Evolutionary conservation across 805 yeast genomes (phyloP), one percentile per base, ranked within the genome.

Genomic region (Candida xyloterini): DNA sequence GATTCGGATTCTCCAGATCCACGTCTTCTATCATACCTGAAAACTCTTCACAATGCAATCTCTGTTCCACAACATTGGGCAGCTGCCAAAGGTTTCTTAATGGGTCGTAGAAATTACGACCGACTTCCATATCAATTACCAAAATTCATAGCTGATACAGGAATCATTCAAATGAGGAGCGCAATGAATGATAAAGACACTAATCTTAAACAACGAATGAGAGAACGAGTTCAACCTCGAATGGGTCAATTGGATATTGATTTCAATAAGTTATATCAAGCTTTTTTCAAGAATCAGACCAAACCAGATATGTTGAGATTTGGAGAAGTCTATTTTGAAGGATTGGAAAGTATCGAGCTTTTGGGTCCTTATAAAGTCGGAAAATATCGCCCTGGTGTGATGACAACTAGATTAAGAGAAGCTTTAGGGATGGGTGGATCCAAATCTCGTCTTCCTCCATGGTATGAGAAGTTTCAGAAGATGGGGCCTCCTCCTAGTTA

Each of bases 1-100:
- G 98, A 93, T 59, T 82, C 80, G 2, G 93, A 90, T 65, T 83
- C 97, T 0, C 71, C 70, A 1, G 91, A 87, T 51, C 96, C 99
- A 2, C 62, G 67, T 33, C 56, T 89, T 15, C 68, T 79, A 10
- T 78, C 85, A 0, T 66, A 71, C 15, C 59, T 91, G 35, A 91
- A 90, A 56, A 65, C 81, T 0, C 63, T 68, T 25, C 79, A 78
- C 41, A 85, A 87, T 48, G 71, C 66, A 1, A 80, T 90, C 1
- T 85, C 79, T 2, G 87, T 91, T 1, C 98, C 98, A 0, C 55
- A 63, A 0, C 93, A 89, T 60, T 91, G 99, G 99, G 78, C 77
- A 38, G 64, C 73, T 11, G 88, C 87, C 54, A 67, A 84, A 37
- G 96, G 85, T 27, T 89, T 81, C 51, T 62, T 89, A 3, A 66